phyloP scores from a whole-genome alignment of 2,329 filamentous ascomycete genomes.

The Monilinia fructigena region DNA sequence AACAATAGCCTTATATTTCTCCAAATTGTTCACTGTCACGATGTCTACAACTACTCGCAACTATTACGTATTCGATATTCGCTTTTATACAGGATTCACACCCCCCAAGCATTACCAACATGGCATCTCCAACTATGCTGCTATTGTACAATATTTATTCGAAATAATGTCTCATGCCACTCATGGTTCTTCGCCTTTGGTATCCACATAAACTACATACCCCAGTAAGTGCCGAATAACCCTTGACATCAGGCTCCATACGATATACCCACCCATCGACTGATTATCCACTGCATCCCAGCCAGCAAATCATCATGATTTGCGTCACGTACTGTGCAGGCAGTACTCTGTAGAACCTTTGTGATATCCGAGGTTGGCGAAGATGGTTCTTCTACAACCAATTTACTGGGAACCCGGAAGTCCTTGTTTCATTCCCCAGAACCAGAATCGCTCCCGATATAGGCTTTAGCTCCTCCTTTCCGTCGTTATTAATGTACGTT shows the following conservation, averaged over 20 bases:
- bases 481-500: too few relatives aligned
- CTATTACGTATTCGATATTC: neutral
- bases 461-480: neutral
- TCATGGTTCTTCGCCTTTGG: neutral
- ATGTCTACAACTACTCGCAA: neutral
- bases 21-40: neutral
- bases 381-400: conserved; percentile 2
- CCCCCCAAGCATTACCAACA: too few relatives aligned
- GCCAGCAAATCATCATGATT: conserved; percentile 2
- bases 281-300: neutral
- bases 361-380: neutral
- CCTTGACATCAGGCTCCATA: neutral
- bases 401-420: conserved; percentile 2
- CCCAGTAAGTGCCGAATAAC: neutral
- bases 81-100: too few relatives aligned
- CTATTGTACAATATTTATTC: too few relatives aligned
- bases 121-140: too few relatives aligned
- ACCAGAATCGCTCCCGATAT: neutral
- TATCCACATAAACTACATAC: neutral
- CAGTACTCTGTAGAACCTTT: neutral
- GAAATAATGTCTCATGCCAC: neutral
- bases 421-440: neutral
- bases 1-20: neutral
- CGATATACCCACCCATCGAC: neutral
- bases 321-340: neutral